These are phyloP conservation scores for Blumeria hordei DNA, from an alignment of 2,329 filamentous ascomycete genomes.

Conservation along the genomic window DNA sequence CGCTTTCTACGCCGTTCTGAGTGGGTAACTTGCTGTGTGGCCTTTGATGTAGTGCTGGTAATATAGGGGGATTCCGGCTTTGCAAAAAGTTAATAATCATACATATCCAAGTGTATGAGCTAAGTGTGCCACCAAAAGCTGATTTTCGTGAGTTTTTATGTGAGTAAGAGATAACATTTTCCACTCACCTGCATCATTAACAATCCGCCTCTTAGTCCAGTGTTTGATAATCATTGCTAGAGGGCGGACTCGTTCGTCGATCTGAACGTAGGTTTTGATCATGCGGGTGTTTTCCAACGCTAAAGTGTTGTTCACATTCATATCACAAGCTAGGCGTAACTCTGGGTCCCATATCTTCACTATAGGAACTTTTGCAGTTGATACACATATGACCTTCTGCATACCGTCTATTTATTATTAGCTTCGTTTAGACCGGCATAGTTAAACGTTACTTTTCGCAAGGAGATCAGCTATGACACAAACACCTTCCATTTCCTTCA, in stretches of 20 bases:
- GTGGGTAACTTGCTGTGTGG: constrained; percentile 34
- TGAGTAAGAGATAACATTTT: background rate
- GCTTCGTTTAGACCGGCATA: constrained; percentile 3
- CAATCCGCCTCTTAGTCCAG: constrained; percentile 77
- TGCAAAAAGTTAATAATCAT: constrained; percentile 94
- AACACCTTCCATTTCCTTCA: constrained; percentile 69
- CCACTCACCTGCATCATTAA: constrained; percentile 81
- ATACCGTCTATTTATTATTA: constrained; percentile 51
- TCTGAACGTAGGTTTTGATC: constrained; percentile 90
- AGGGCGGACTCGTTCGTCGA: constrained; percentile 72
- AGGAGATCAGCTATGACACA: constrained; percentile 76
- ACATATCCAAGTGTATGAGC: constrained; percentile 98
- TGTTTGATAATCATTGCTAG: constrained; percentile 94
- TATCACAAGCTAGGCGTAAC: constrained; percentile 69
- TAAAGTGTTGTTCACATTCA: constrained; percentile 96
- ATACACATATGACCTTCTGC: constrained; percentile 87
- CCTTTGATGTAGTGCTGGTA: constrained; percentile 65
- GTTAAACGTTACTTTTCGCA: constrained; percentile 44
- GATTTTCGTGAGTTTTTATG: constrained; percentile 3
- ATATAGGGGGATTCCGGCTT: constrained; percentile 55
- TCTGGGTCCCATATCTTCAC: constrained; percentile 98
- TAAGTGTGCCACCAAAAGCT: constrained; percentile 85
- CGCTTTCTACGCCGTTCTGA: constrained; percentile 40
- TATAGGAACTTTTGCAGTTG: constrained; percentile 87
- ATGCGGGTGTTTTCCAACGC: constrained; percentile 92